phyloP scores from a whole-genome alignment of 2,329 filamentous ascomycete genomes.

The Diplodia corticola region DNA sequence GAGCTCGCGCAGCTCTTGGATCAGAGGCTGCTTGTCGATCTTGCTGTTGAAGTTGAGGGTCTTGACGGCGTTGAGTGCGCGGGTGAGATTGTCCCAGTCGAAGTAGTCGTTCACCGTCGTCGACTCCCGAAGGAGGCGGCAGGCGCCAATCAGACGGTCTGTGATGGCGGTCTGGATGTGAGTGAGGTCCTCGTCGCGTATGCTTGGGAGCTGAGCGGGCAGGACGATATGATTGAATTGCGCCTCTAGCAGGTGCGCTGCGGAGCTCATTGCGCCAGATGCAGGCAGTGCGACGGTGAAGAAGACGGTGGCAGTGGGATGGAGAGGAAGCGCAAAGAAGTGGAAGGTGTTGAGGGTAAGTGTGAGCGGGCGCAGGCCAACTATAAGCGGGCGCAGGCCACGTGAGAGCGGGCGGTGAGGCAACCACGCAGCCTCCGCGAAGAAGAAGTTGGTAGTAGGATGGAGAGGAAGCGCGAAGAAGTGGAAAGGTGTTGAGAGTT shows the following conservation, averaged over 20 bases:
- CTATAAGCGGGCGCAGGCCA: too few relatives aligned
- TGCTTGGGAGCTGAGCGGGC: conserved; percentile 42
- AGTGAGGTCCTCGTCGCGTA: conserved; percentile 33
- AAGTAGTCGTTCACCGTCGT: background rate
- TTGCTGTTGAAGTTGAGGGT: conserved; percentile 30
- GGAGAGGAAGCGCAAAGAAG: background rate
- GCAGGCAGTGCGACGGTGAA: background rate
- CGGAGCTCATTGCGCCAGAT: background rate
- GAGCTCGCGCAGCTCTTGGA: conserved; percentile 28
- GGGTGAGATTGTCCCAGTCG: conserved; percentile 23
- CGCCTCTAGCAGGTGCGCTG: conserved; percentile 26
- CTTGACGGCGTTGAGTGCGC: conserved; percentile 27
- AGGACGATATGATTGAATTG: conserved; percentile 42
- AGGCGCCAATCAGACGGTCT: conserved; percentile 24
- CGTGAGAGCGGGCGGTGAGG: too few relatives aligned
- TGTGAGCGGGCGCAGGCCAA: background rate
- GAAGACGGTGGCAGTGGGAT: background rate
- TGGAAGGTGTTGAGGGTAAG: background rate
- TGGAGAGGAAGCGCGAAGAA: too few relatives aligned
- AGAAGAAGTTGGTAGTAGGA: too few relatives aligned
- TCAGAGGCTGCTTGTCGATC: conserved; percentile 30
- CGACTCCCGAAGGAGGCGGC: background rate
- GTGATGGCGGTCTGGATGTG: conserved; percentile 35
- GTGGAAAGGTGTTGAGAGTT: too few relatives aligned
- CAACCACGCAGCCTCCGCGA: background rate